phyloP scores from a whole-genome alignment of 257 asterid genomes.

The Fraxinus quadrangulata region DNA sequence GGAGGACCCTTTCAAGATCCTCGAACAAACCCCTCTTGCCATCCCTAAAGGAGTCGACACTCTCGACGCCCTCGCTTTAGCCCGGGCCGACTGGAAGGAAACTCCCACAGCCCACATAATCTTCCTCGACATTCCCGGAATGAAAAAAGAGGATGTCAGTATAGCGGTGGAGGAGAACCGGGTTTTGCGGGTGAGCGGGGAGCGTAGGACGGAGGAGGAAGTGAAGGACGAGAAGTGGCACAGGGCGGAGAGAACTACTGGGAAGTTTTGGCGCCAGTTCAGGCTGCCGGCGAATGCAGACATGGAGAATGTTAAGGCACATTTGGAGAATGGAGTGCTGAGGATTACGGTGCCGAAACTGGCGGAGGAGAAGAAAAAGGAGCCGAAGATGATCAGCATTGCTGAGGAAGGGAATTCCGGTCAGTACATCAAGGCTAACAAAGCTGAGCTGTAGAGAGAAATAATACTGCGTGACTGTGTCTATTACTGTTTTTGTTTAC shows the following conservation, averaged over 20 bases:
- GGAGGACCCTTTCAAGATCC: slow-evolving; percentile 44
- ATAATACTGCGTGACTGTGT: background rate
- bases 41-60: slow-evolving; percentile 31
- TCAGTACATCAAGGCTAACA: slow-evolving; percentile 19
- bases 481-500: no score
- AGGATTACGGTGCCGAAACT: slow-evolving; percentile 58
- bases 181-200: slow-evolving; percentile 64
- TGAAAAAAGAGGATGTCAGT: slow-evolving; percentile 62
- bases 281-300: slow-evolving; percentile 72
- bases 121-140: slow-evolving; percentile 69
- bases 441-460: slow-evolving; percentile 9
- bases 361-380: slow-evolving; percentile 54
- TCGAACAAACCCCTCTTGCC: slow-evolving; percentile 41
- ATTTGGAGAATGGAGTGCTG: slow-evolving; percentile 72
- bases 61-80: slow-evolving; percentile 31
- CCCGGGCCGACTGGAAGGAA: slow-evolving; percentile 84
- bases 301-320: slow-evolving; percentile 53
- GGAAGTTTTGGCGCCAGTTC: slow-evolving; percentile 83
- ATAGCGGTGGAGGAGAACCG: slow-evolving; percentile 69
- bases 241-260: slow-evolving; percentile 65
- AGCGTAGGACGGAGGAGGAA: slow-evolving; percentile 63
- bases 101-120: slow-evolving; percentile 59
- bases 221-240: slow-evolving; percentile 81
- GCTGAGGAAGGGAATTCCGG: slow-evolving; percentile 15
- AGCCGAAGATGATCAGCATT: slow-evolving; percentile 51